These are phyloP conservation scores for Vitis hybrid DNA, from an alignment of 177 flowering plant genomes.

Conservation along the genomic window DNA sequence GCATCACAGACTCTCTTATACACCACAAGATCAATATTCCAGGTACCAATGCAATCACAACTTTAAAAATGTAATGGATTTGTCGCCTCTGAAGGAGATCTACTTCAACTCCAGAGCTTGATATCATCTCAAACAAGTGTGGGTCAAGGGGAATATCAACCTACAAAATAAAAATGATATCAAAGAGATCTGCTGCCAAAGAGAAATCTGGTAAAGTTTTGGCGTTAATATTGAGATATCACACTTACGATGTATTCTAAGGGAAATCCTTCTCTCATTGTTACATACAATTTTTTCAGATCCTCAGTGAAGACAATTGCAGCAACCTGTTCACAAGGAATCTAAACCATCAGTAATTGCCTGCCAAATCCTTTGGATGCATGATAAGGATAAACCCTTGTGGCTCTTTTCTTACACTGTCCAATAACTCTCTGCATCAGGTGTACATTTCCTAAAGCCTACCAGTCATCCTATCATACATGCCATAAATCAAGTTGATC, in stretches of 20 bases:
- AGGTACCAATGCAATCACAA: conserved; percentile 70
- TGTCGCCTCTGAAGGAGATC: conserved; percentile 88
- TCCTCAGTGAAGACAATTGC: conserved; percentile 96
- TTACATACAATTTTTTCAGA: conserved; percentile 77
- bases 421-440: too few species aligned
- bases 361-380: background rate
- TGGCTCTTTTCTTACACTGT: too few species aligned
- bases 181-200: background rate
- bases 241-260: conserved; percentile 83
- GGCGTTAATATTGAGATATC: conserved; percentile 1
- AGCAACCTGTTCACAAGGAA: conserved; percentile 61
- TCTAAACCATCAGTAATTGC: background rate
- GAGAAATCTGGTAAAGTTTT: background rate
- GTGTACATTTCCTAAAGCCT: too few species aligned
- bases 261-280: conserved; percentile 99
- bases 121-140: conserved; percentile 76
- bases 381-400: background rate
- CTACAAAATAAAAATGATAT: conserved; percentile 35
- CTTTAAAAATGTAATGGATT: conserved; percentile 69
- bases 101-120: conserved; percentile 92
- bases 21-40: conserved; percentile 80
- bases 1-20: conserved; percentile 75
- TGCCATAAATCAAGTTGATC: too few species aligned
- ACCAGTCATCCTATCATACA: too few species aligned
- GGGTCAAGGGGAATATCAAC: conserved; percentile 99